Evolutionary conservation across 768 basidiomycete species (phyloP), one percentile per base, ranked within the genome.

Genomic region (Mycena galericulata): DNA sequence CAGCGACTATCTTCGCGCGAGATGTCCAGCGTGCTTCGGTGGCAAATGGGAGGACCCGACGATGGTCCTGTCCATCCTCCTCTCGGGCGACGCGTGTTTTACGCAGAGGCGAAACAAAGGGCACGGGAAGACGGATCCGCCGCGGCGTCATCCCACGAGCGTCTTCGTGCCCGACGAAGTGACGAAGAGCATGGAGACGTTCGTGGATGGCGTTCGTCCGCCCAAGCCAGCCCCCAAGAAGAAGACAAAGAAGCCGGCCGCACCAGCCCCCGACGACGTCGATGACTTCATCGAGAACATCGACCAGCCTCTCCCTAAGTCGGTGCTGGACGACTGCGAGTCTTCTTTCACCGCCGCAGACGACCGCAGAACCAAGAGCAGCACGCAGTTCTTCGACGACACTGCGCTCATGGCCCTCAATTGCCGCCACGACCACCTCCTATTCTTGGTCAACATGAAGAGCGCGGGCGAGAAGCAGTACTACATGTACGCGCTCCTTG

Each of bases 361-460:
- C 65, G 72, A 73, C 18, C 54, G 53, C 7, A 43, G 72, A 0
- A 46, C 64, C n/a, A 79, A 79, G 67, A 75, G 74, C 15, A 79
- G 75, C 50, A 75, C 74, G 29, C 53, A 73, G 54, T 73, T 75
- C 54, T 78, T 76, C 46, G 68, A 73, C 41, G 79, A 81, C 49
- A 82, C 76, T 0, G 80, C 78, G 0, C 65, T 83, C 6, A 83
- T 84, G 81, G 80, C 73, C 0, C 62, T 83, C 0, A 70, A 81
- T 0, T 84, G 83, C 62, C 60, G 73, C 0, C 81, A 82, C 68
- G 79, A 83, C 32, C 79, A 75, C 56, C 65, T 74, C 7, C 65
- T 82, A 17, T 70, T 76, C 0, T n/a, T 83, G 4, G 79, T 74
- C 27, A 83, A 84, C 53, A 81, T 84, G 66, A 74, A 74, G 41